Evolutionary conservation across 805 yeast genomes (phyloP), one percentile per base, ranked within the genome.

Genomic region (Lipomyces kockii): DNA sequence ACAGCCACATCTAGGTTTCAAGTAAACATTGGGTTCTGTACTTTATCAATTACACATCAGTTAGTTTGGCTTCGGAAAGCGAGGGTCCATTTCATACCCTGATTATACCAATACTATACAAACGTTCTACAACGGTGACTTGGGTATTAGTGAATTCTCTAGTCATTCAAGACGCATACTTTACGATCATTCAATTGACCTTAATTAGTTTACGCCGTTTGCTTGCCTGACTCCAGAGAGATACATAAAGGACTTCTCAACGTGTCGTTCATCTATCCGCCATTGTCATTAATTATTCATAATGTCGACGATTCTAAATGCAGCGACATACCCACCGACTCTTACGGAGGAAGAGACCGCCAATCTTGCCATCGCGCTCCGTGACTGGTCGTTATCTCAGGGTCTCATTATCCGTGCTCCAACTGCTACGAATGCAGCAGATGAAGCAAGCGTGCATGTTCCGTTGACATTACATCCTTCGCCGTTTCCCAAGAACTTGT

Each of bases 391-490:
- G 43, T 56, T 73, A 25, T 53, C 74, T 17, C 67, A 70, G n/a
- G 76, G 76, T 11, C 58, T 73, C 8, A 68, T 72, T 11, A 66
- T 73, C 53, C 63, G 66, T 4, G 66, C 65, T 20, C 61, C 66
- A 32, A 4, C 39, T 6, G n/a, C n/a, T 6, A 22, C 34, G 8
- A n/a, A 25, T 17, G n/a, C 27, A 9, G 55, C n/a, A 25, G 81
- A 83, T 32, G 86, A 82, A n/a, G 80, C 80, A 54, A 83, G 86
- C 17, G 78, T 79, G 25, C 84, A 84, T 61, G 97, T 97, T 1
- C 99, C 99, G 51, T 87, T 92, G 9, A 95, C 99, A 1, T 74
- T 94, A 35, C 92, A 83, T 75, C 99, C 99, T 3, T 90, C 98
- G 0, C 97, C 97, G 6, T 87, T 92, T 71, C 94, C 97, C 3